phyloP scores from a whole-genome alignment of 225 moss, liverwort and hornwort species.

The Sphagnum contortum region DNA sequence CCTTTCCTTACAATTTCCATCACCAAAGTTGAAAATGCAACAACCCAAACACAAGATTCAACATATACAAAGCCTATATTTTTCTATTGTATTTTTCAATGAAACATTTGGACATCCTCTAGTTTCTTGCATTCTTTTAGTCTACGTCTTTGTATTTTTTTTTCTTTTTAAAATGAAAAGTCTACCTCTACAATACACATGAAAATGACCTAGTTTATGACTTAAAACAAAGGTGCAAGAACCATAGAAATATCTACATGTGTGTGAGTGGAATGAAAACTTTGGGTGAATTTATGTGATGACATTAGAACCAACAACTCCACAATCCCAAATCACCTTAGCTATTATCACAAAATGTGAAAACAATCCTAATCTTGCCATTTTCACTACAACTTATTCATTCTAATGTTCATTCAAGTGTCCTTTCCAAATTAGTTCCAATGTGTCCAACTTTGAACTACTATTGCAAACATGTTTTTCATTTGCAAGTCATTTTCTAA shows the following conservation, averaged over 20 bases:
- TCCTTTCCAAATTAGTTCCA: conserved; percentile 43
- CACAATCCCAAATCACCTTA: conserved; percentile 58
- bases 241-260: conserved; percentile 84
- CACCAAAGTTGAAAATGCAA: conserved; percentile 18
- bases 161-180: background rate
- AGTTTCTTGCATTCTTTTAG: no score
- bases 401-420: conserved; percentile 57
- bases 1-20: conserved; percentile 72
- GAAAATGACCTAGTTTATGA: conserved; percentile 58
- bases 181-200: conserved; percentile 58
- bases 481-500: no score
- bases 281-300: conserved; percentile 78
- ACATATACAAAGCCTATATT: background rate
- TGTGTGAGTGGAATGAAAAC: conserved; percentile 91
- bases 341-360: conserved; percentile 39
- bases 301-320: conserved; percentile 33
- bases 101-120: no score
- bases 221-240: conserved; percentile 85
- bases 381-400: conserved; percentile 25
- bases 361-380: conserved; percentile 28
- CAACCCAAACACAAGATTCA: background rate
- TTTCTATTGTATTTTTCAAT: no score
- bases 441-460: conserved; percentile 10
- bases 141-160: background rate
- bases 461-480: no score